Evolutionary conservation across 495 filamentous ascomycete species (phyloP).

Genomic region (Barbatosphaeria neglecta): DNA sequence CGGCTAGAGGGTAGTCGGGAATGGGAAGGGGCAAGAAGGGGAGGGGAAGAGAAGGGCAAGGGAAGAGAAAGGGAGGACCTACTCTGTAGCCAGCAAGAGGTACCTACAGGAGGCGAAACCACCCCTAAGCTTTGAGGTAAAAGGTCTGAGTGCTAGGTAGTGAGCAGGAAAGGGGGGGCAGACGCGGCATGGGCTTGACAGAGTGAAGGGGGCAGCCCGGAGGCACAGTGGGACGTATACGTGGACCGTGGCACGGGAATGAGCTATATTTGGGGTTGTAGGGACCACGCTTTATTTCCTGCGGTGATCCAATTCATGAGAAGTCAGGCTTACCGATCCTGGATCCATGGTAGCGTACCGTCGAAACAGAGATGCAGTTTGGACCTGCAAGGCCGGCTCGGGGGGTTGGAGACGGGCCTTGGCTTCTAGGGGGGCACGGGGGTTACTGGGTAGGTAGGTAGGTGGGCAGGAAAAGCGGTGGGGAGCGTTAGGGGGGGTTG

Average conservation of each 20-base stretch:
- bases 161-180: neutral
- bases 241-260: slow-evolving; percentile 12
- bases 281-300: slow-evolving; percentile 23
- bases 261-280: slow-evolving; percentile 30
- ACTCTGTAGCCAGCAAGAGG: too few relatives aligned
- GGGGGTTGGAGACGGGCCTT: slow-evolving; percentile 1
- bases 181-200: slow-evolving; percentile 10
- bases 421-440: neutral
- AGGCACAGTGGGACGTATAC: slow-evolving; percentile 11
- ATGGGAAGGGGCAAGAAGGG: slow-evolving; percentile 3
- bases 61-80: neutral
- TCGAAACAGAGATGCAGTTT: slow-evolving; percentile 25
- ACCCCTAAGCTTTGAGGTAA: neutral
- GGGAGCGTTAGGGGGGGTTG: neutral
- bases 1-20: slow-evolving; percentile 6
- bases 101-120: too few relatives aligned
- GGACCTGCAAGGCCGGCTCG: slow-evolving; percentile 12
- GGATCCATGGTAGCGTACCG: slow-evolving; percentile 27
- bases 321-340: slow-evolving; percentile 25
- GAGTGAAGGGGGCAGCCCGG: slow-evolving; percentile 9
- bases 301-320: slow-evolving; percentile 26
- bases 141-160: neutral
- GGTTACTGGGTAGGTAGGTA: neutral
- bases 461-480: neutral
- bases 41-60: neutral